These are phyloP conservation scores for Trichoderma atrobrunneum DNA, from an alignment of 2,329 filamentous ascomycete genomes.

Conservation along the genomic window DNA sequence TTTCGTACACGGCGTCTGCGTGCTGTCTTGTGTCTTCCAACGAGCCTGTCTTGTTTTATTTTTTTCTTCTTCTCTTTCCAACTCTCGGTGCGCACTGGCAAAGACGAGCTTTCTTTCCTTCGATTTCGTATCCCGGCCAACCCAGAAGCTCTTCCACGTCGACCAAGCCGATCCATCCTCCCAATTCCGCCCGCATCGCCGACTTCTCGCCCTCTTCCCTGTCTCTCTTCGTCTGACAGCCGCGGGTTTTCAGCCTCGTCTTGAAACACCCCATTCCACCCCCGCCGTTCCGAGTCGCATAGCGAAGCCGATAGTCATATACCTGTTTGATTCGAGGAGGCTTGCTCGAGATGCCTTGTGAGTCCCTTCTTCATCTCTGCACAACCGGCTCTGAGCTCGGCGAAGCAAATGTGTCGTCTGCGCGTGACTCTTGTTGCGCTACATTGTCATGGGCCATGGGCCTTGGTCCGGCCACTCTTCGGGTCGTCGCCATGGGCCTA, in stretches of 20 bases:
- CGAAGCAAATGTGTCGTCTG: neutral
- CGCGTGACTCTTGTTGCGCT: conserved; percentile 2
- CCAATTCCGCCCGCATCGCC: neutral
- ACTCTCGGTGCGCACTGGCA: neutral
- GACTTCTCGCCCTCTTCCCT: neutral
- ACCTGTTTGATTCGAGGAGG: conserved; percentile 24
- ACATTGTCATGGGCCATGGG: neutral
- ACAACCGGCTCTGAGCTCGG: conserved; percentile 9
- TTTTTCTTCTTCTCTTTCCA: neutral
- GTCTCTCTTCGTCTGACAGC: neutral
- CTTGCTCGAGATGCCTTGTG: conserved; percentile 39
- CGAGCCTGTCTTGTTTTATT: neutral
- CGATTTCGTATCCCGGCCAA: neutral
- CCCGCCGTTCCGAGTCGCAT: conserved; percentile 15
- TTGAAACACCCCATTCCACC: neutral
- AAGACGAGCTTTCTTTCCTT: neutral
- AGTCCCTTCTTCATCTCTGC: conserved; percentile 27
- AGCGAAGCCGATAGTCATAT: neutral
- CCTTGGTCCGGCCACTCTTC: neutral
- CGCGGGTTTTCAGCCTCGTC: conserved; percentile 1
- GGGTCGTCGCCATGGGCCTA: neutral
- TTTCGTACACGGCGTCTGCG: neutral
- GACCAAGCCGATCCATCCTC: neutral
- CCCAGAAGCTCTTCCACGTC: neutral
- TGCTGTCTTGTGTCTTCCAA: neutral